phyloP scores from a whole-genome alignment of 768 basidiomycete genomes.

The Hericium rajendrae region DNA sequence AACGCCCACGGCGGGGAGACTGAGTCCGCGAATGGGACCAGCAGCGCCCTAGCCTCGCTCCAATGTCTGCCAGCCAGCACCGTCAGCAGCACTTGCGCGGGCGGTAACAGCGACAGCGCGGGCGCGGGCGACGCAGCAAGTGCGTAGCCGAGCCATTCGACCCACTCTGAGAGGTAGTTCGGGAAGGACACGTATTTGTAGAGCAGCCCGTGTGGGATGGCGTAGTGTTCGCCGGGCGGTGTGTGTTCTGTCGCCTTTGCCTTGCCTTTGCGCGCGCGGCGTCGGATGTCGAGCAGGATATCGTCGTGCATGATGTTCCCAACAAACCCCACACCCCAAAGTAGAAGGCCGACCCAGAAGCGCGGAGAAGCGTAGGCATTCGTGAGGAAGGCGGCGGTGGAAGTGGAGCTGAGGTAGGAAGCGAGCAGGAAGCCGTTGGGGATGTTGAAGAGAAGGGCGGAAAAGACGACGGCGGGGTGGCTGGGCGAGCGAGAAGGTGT shows the following conservation, averaged over 20 bases:
- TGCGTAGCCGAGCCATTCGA: conserved; percentile 87
- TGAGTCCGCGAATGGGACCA: conserved; percentile 23
- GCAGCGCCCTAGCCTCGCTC: conserved; percentile 1
- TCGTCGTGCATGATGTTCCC: conserved; percentile 91
- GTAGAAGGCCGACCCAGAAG: conserved; percentile 53
- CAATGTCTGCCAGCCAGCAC: background rate
- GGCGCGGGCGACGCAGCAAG: conserved; percentile 55
- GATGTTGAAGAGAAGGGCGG: conserved; percentile 55
- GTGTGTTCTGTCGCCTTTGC: conserved; percentile 14
- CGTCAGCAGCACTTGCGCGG: background rate
- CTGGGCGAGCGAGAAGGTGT: conserved; percentile 72
- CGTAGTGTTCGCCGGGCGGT: conserved; percentile 37
- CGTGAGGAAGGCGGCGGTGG: conserved; percentile 34
- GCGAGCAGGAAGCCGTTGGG: conserved; percentile 67
- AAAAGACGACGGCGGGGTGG: conserved; percentile 54
- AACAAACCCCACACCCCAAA: conserved; percentile 64
- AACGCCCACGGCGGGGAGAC: conserved; percentile 77
- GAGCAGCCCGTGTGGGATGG: conserved; percentile 70
- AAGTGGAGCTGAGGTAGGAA: conserved; percentile 54
- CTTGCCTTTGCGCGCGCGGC: conserved; percentile 39
- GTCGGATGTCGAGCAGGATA: conserved; percentile 72
- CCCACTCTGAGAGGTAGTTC: conserved; percentile 92
- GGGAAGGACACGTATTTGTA: conserved; percentile 81
- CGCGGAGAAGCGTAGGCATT: conserved; percentile 24
- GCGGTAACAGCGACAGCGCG: background rate